Evolutionary conservation across 2,329 filamentous ascomycete species (phyloP), one percentile per base, ranked within the genome.

Genomic region (Samsoniella hepiali): DNA sequence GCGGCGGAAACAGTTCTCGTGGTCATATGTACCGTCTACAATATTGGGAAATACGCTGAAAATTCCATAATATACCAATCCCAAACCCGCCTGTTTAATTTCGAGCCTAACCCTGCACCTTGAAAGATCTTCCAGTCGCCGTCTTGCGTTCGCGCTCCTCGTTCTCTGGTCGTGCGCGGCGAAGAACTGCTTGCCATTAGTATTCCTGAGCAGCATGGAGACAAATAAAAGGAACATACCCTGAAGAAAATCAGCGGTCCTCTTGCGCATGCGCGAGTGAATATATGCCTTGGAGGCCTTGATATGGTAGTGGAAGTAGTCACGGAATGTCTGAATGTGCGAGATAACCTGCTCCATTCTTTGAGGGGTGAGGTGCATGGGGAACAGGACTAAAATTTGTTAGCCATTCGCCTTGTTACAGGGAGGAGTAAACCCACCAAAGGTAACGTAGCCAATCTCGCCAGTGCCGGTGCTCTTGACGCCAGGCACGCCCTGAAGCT

Each of bases 231-330:
- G n/a, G 32, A 40, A 70, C 83, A 74, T 81, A 94, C 92, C 91
- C 85, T 99, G 96, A 64, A 99, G 87, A 82, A 99, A 99, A 77
- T 99, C 96, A 57, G 95, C 95, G 10, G 96, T 99, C 76, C 95
- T 88, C 82, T 94, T 91, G 75, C 95, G 89, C 95, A 99, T 99
- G 72, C 96, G 88, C 40, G 93, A 96, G 83, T 99, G 95, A 68
- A 99, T 99, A 74, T 97, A 99, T 60, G 96, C 95, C 83, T 99
- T 99, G 67, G 93, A 97, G 36, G 95, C 96, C 81, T 99, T 99
- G 80, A 99, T 99, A 78, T 99, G 95, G 77, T 99, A 99, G 78
- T 99, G 95, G 84, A 99, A 99, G 79, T 99, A 99, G 75, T 99
- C 95, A 69, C 95, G 91, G 91, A 99, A 99, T 15, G 95, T 99